Evolutionary conservation across 805 yeast species (phyloP).

Genomic region (Metschnikowia drakensbergensis): DNA sequence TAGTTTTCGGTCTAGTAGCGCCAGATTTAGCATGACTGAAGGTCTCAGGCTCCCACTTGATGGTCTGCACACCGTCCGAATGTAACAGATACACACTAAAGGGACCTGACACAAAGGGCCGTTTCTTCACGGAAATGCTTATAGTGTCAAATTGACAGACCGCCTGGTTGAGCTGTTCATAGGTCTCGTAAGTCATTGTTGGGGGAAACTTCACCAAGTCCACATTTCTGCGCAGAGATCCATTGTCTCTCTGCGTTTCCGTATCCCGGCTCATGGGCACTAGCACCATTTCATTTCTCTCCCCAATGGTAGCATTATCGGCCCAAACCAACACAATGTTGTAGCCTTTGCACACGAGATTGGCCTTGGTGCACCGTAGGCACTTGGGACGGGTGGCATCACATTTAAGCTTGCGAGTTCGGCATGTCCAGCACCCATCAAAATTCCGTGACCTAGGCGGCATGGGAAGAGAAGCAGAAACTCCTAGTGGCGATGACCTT

Average conservation of each 20-base stretch:
- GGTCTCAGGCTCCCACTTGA: background rate
- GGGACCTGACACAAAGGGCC: conserved; percentile 7
- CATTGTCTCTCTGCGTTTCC: conserved; percentile 22
- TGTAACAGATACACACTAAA: conserved; percentile 7
- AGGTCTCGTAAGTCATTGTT: conserved; percentile 32
- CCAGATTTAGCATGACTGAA: background rate
- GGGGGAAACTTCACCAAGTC: conserved; percentile 41
- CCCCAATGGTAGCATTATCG: conserved; percentile 33
- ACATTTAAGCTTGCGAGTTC: conserved; percentile 51
- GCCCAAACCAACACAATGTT: conserved; percentile 47
- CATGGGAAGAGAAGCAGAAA: conserved; percentile 7
- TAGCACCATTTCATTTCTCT: conserved; percentile 18
- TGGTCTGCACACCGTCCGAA: background rate
- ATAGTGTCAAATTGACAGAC: conserved; percentile 32
- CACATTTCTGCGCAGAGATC: conserved; percentile 43
- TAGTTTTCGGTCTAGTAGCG: background rate
- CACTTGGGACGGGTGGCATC: conserved; percentile 47
- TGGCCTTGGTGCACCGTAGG: conserved; percentile 43
- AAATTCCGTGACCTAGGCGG: conserved; percentile 31
- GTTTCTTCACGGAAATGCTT: background rate
- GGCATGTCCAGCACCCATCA: conserved; percentile 56
- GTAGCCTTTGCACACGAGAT: conserved; percentile 47
- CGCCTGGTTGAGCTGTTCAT: conserved; percentile 35
- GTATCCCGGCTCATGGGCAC: conserved; percentile 18
- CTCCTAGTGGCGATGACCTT: background rate